Evolutionary conservation across 768 basidiomycete genomes (phyloP), one percentile per base, ranked within the genome.

Genomic region (Mycena haematopus): DNA sequence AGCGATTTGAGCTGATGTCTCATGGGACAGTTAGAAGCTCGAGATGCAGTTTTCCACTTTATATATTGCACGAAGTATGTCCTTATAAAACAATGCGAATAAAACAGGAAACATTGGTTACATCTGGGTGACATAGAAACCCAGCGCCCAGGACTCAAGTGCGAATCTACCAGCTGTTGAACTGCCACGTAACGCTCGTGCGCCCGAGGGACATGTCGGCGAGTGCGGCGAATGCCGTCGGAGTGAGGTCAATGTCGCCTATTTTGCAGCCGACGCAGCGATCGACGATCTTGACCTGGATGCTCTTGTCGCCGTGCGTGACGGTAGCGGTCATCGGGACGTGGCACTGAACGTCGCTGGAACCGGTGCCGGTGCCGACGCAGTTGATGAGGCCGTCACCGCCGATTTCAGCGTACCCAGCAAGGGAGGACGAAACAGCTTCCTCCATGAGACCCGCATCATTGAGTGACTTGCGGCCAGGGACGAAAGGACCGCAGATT

Each of bases 251-350:
- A 29, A 75, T 73, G 57, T 73, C 72, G 24, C 56, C 72, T 17
- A 50, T 3, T 0, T 35, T 27, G 57, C 87, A 88, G 8, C 62
- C 82, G 0, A 51, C 69, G 67, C 87, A 88, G n/a, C 85, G 76
- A 68, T 88, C 87, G 6, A 74, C 73, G 60, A 87, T 74, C 0
- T 67, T 68, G 25, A 84, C 82, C 0, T 69, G 66, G 40, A 82
- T 76, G 6, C 65, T 59, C 31, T 77, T 78, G 47, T 76, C 77
- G 42, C 67, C 51, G 65, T 73, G 33, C 35, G 72, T 58, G 60
- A 69, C 65, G 67, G 70, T 67, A 63, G 73, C 46, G 52, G 74
- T 65, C 14, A 65, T 35, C 9, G 65, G 65, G 38, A 65, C 27
- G 25, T 65, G 65, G 52, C 65, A 65, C 24, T 44, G 65, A 10